Percentiles rank a stretch among this genome's conserved stretches.
Evolutionary conservation across 129 eudicot species (phyloP).

Genomic region (Gnaphalium uliginosum): DNA sequence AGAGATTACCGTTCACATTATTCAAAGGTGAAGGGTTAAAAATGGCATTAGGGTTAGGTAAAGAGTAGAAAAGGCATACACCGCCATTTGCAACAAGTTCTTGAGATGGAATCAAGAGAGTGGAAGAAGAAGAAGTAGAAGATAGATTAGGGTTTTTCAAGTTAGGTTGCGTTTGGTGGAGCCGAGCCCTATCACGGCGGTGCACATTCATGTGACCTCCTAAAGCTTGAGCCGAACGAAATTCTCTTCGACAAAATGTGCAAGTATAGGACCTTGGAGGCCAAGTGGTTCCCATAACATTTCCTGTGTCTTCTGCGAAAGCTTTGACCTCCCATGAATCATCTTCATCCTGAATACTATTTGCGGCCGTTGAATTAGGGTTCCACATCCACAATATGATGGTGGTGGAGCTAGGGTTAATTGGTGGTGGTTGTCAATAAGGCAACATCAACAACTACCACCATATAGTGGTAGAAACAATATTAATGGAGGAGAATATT

Average conservation of each 20-base stretch:
- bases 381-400: conserved; percentile 21
- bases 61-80: conserved; percentile 33
- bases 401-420: not conserved
- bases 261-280: conserved; percentile 27
- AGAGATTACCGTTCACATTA: conserved; percentile 6
- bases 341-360: conserved; percentile 9
- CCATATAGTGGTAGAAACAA: conserved; percentile 15
- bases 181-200: conserved; percentile 31
- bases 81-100: conserved; percentile 20
- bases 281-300: conserved; percentile 28
- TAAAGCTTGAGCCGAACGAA: conserved; percentile 25
- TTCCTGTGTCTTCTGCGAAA: conserved; percentile 17
- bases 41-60: conserved; percentile 35
- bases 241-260: conserved; percentile 29
- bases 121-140: conserved; percentile 13
- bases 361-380: not conserved
- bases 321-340: conserved; percentile 32
- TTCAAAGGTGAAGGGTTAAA: conserved; percentile 25
- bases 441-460: not conserved
- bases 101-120: conserved; percentile 27
- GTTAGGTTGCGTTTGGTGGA: conserved; percentile 20
- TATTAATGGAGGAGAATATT: conserved; percentile 26
- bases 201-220: conserved; percentile 32
- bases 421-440: conserved; percentile 23
- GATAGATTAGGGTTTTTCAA: conserved; percentile 17